Percentiles rank a stretch among this genome's conserved stretches.
phyloP scores from a whole-genome alignment of 2,329 filamentous ascomycete genomes.

The Monosporascus sp. region DNA sequence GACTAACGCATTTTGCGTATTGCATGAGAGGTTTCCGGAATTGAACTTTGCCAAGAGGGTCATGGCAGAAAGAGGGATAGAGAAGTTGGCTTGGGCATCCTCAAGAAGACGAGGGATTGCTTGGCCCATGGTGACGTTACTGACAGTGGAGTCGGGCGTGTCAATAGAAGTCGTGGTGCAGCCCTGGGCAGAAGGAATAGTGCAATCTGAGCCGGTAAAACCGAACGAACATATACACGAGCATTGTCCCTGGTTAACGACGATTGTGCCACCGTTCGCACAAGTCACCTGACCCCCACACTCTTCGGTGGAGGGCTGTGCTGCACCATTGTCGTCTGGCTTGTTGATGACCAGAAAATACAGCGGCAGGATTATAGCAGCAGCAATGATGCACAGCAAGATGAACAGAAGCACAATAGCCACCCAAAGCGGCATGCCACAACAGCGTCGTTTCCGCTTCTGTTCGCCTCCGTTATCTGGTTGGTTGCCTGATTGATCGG shows the following conservation, averaged over 20 bases:
- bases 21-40: constrained; percentile 69
- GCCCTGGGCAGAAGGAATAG: constrained; percentile 39
- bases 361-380: constrained; percentile 76
- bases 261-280: constrained; percentile 74
- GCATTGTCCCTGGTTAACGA: constrained; percentile 64
- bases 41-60: constrained; percentile 74
- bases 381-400: constrained; percentile 67
- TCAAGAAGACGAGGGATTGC: constrained; percentile 71
- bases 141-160: constrained; percentile 37
- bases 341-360: constrained; percentile 59
- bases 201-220: constrained; percentile 62
- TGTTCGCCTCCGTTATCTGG: constrained; percentile 2
- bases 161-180: constrained; percentile 47
- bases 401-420: constrained; percentile 65
- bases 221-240: constrained; percentile 86
- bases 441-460: constrained; percentile 59
- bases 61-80: constrained; percentile 66
- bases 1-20: constrained; percentile 80
- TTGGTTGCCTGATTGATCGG: neutral
- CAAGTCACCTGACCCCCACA: constrained; percentile 64
- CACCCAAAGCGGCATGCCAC: constrained; percentile 76
- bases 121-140: constrained; percentile 75
- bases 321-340: constrained; percentile 24
- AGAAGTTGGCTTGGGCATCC: constrained; percentile 63
- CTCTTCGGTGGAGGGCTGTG: constrained; percentile 34